Evolutionary conservation across 1,284 basidiomycete genomes (phyloP).

Genomic region (Ganoderma lucidum): DNA sequence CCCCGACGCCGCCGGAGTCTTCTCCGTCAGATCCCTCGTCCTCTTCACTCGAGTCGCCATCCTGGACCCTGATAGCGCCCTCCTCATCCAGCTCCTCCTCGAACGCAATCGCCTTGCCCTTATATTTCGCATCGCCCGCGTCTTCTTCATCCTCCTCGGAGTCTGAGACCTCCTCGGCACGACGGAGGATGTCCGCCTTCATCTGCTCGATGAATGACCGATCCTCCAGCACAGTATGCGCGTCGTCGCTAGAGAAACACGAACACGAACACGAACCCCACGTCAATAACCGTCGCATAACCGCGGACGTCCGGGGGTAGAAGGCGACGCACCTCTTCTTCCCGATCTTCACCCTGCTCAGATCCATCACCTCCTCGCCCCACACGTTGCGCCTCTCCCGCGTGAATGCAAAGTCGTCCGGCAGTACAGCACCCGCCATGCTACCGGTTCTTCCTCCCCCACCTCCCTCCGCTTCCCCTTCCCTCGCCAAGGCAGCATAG

Average conservation of each 20-base stretch:
- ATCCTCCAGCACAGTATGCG: slow-evolving; percentile 57
- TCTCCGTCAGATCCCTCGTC: slow-evolving; percentile 55
- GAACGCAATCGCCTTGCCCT: slow-evolving; percentile 46
- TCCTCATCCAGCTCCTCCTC: slow-evolving; percentile 59
- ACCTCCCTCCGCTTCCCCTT: slow-evolving; percentile 4
- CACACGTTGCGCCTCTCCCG: slow-evolving; percentile 74
- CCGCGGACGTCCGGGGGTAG: not conserved
- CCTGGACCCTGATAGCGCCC: slow-evolving; percentile 58
- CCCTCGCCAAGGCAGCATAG: slow-evolving; percentile 28
- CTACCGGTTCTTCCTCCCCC: not conserved
- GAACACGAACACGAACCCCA: slow-evolving; percentile 18
- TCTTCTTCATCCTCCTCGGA: slow-evolving; percentile 69
- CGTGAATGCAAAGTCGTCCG: slow-evolving; percentile 46
- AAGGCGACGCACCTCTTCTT: slow-evolving; percentile 65
- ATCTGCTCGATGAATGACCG: slow-evolving; percentile 73
- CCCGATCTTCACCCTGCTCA: slow-evolving; percentile 65
- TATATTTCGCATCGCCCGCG: slow-evolving; percentile 31
- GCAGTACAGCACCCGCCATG: slow-evolving; percentile 1
- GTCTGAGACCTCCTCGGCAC: slow-evolving; percentile 73
- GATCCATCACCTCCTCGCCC: slow-evolving; percentile 74
- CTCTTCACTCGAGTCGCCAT: slow-evolving; percentile 67
- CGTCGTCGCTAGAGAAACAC: slow-evolving; percentile 49
- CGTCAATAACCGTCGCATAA: slow-evolving; percentile 15
- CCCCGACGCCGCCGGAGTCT: slow-evolving; percentile 42
- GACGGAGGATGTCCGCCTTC: slow-evolving; percentile 82